Evolutionary conservation across 768 basidiomycete species (phyloP).

Genomic region (Phlebiopsis flavidoalba): DNA sequence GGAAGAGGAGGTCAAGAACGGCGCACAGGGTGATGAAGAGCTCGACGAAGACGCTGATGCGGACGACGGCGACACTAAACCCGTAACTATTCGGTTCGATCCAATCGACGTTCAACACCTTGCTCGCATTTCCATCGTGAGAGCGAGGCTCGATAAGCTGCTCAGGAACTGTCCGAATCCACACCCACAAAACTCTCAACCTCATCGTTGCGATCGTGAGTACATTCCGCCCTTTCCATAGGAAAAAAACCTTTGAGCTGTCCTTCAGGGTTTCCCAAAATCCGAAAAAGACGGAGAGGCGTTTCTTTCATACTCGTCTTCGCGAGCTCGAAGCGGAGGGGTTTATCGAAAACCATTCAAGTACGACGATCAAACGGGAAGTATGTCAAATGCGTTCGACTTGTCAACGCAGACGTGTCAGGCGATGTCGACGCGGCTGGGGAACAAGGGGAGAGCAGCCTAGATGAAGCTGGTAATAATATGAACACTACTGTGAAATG

Average conservation of each 20-base stretch:
- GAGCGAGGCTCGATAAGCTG: constrained; percentile 64
- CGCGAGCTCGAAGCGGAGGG: constrained; percentile 70
- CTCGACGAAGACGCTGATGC: constrained; percentile 26
- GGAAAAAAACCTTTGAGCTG: not conserved
- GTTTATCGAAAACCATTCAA: constrained; percentile 66
- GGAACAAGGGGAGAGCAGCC: not conserved
- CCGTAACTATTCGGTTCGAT: constrained; percentile 45
- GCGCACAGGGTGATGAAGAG: constrained; percentile 29
- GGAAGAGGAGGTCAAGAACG: constrained; percentile 36
- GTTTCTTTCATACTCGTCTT: constrained; percentile 74
- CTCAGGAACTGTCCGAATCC: constrained; percentile 64
- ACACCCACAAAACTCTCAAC: constrained; percentile 70
- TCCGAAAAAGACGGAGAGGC: constrained; percentile 72
- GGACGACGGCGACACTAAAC: constrained; percentile 16
- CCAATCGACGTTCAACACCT: constrained; percentile 76
- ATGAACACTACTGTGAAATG: not conserved
- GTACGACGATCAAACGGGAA: constrained; percentile 56
- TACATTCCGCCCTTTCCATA: constrained; percentile 2
- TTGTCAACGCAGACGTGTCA: constrained; percentile 36
- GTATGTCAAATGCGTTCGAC: constrained; percentile 64
- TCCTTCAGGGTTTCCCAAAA: constrained; percentile 63
- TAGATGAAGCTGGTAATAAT: not conserved
- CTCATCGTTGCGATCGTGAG: constrained; percentile 74
- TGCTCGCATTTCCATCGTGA: constrained; percentile 68
- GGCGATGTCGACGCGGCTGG: constrained; percentile 20